Conservation (phyloP, 2,329 filamentous ascomycete genomes). For the Geosmithia morbida region DNA sequence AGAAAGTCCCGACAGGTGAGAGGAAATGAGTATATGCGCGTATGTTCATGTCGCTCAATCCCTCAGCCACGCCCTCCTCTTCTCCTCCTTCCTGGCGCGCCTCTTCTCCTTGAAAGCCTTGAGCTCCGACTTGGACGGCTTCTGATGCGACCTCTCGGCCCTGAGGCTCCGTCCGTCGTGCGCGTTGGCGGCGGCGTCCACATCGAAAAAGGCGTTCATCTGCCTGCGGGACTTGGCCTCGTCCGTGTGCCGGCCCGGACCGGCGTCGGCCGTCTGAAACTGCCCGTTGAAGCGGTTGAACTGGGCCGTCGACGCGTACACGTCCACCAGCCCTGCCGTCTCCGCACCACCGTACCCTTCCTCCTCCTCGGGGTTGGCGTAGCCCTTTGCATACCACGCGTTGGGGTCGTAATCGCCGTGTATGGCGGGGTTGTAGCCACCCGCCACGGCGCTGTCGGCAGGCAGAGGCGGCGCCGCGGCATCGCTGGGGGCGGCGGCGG, state of each 20-base stretch:
- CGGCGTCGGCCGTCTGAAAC: constrained; percentile 56
- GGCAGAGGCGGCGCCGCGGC: constrained; percentile 10
- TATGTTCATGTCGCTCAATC: too few relatives aligned
- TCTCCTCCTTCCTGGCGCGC: constrained; percentile 83
- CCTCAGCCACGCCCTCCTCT: constrained; percentile 76
- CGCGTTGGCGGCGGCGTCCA: constrained; percentile 80
- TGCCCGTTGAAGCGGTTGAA: constrained; percentile 88
- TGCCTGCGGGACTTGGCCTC: constrained; percentile 79
- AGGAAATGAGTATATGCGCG: too few relatives aligned
- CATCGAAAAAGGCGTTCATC: constrained; percentile 91
- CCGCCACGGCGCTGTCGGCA: constrained; percentile 23
- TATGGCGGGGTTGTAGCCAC: constrained; percentile 89
- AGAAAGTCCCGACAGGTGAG: too few relatives aligned
- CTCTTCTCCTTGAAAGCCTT: constrained; percentile 88
- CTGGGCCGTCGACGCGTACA: constrained; percentile 55
- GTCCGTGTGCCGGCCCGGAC: constrained; percentile 66
- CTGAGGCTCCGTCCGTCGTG: constrained; percentile 86
- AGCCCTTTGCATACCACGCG: constrained; percentile 72
- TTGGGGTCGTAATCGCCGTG: constrained; percentile 94
- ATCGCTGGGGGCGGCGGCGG: background rate
- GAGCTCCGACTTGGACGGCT: constrained; percentile 70
- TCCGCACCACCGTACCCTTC: constrained; percentile 13
- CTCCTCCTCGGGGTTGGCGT: too few relatives aligned
- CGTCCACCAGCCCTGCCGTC: constrained; percentile 10
- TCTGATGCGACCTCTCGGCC: constrained; percentile 77